Conservation (phyloP, 139 green algal species). For the Chlamydomonas urium region DNA sequence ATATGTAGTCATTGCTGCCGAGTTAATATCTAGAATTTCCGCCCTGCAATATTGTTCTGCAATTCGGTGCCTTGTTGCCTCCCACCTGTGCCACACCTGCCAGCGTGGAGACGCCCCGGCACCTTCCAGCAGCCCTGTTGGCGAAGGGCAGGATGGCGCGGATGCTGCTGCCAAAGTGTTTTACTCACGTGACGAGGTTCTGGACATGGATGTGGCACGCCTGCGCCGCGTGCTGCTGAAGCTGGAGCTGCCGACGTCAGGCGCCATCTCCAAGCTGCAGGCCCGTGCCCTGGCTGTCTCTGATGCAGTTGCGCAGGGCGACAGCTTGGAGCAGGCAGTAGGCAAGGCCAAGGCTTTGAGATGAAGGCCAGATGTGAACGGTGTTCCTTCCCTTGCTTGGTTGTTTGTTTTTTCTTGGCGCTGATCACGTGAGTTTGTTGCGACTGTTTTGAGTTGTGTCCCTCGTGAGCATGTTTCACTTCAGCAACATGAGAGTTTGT, state of each 20-base stretch:
- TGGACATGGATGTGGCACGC: background rate
- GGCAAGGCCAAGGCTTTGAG: background rate
- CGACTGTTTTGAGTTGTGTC: too few species aligned
- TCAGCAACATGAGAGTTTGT: too few species aligned
- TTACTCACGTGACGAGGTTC: background rate
- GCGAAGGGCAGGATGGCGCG: background rate
- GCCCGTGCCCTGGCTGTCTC: background rate
- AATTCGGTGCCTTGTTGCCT: too few species aligned
- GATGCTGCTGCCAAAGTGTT: background rate
- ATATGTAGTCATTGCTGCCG: too few species aligned
- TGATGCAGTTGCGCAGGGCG: background rate
- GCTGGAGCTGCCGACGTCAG: background rate
- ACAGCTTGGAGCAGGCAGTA: background rate
- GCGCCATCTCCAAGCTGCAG: constrained; percentile 1
- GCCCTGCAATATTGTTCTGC: too few species aligned
- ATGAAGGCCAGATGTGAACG: background rate
- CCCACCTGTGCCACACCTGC: too few species aligned
- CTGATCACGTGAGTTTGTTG: too few species aligned
- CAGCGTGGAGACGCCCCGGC: background rate
- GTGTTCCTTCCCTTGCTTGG: too few species aligned
- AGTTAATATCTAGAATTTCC: too few species aligned
- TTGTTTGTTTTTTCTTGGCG: too few species aligned
- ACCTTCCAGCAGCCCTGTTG: too few species aligned
- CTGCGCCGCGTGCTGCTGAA: constrained; percentile 6
- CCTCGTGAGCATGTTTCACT: too few species aligned